Evolutionary conservation across 176 grass and related monocot species (phyloP), one percentile per base, ranked within the genome.

Genomic region (Carex scoparia): DNA sequence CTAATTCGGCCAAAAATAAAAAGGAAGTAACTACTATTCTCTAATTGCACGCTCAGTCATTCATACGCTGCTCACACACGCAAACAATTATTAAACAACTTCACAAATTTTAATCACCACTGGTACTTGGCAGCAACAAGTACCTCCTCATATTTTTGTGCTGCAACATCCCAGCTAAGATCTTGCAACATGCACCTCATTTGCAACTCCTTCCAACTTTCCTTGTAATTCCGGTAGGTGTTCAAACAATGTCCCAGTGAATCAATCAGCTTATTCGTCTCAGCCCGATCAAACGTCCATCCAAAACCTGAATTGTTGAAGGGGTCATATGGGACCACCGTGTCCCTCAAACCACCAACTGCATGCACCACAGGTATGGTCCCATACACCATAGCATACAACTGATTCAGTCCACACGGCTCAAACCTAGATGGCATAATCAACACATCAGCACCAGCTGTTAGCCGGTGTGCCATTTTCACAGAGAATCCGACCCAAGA

Each of bases 81-180:
- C 59, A 27, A 42, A 64, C 59, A 65, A 64, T 65, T 65, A 44
- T 49, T 59, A 46, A 79, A 81, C 19, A 46, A 49, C 11, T 65
- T 49, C 16, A 81, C 19, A 81, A 81, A 65, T 16, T 27, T 37
- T 49, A 27, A 83, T 94, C 84, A 99, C 93, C 96, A 95, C 66
- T 95, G 96, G 84, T 99, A 99, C 90, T 99, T 95, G 46, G 96
- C 96, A 44, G 94, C 92, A 64, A 95, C 62, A 28, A 99, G 96
- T 79, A 95, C 91, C 48, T 92, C 86, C 88, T 99, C 96, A 74
- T 99, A 99, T 3, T 88, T 87, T 85, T 89, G 63, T 13, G 96
- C 96, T 23, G 91, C 93, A 82, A 87, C 85, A 86, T 98, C 96
- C 96, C 93, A 98, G 83, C 96, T 92, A 48, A 94, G 86, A 89